Evolutionary conservation across 768 basidiomycete genomes (phyloP).

Genomic region (Leccinellum luteum): DNA sequence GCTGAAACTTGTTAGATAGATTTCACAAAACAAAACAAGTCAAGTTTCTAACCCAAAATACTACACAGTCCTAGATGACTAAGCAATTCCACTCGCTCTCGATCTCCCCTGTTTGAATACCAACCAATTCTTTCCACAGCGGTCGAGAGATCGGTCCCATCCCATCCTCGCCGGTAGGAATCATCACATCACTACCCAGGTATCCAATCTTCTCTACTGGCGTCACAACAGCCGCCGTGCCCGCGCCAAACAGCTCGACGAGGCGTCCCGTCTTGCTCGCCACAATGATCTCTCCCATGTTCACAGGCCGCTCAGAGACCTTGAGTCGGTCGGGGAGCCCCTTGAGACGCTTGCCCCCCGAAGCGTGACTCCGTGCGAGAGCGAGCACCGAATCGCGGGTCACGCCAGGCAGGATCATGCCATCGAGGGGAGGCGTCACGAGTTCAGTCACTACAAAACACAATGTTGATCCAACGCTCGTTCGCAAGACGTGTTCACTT

Average conservation of each 20-base stretch:
- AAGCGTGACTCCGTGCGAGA: slow-evolving; percentile 56
- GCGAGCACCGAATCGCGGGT: slow-evolving; percentile 53
- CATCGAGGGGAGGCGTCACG: slow-evolving; percentile 63
- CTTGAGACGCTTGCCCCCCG: slow-evolving; percentile 42
- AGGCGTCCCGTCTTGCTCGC: slow-evolving; percentile 41
- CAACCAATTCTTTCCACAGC: slow-evolving; percentile 48
- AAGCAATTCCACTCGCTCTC: slow-evolving; percentile 78
- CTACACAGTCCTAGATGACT: slow-evolving; percentile 12
- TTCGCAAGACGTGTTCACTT: slow-evolving; percentile 11
- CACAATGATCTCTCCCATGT: slow-evolving; percentile 70
- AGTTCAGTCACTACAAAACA: slow-evolving; percentile 47
- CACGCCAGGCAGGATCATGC: slow-evolving; percentile 67
- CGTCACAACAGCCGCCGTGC: slow-evolving; percentile 53
- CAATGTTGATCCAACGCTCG: not conserved
- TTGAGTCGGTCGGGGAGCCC: slow-evolving; percentile 55
- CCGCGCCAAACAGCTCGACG: slow-evolving; percentile 50
- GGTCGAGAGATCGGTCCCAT: slow-evolving; percentile 66
- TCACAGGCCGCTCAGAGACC: slow-evolving; percentile 68
- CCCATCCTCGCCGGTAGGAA: slow-evolving; percentile 64
- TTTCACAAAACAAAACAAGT: too few species aligned
- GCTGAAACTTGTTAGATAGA: too few species aligned
- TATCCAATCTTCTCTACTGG: slow-evolving; percentile 58
- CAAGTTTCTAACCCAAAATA: too few species aligned
- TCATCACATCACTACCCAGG: slow-evolving; percentile 48
- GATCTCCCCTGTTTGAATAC: slow-evolving; percentile 74